Base-by-base conservation (phyloP, 352 stramenopile species). In the Blastocystis hominis region DNA sequence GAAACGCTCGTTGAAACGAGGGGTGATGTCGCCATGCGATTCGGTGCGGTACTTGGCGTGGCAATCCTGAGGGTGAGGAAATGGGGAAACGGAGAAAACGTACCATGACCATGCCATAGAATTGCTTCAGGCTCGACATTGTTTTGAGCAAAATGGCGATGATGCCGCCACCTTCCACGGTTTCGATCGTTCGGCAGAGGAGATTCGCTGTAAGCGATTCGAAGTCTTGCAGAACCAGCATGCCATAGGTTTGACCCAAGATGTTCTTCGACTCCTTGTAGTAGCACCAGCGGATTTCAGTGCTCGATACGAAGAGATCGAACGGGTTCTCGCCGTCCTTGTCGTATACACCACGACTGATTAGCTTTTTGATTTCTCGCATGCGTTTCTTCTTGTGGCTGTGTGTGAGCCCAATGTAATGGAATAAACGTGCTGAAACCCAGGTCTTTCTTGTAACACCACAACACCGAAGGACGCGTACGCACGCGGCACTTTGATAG, bases 401-500 rank as follows among this genome's bases (percentile, higher is more conserved):
- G 38, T 24, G 36, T 36, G 15, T 44, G 7, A 10, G 53, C 34
- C 4, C n/a, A 50, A n/a, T 6, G 38, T 17, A 69, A 5, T 38
- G 88, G 86, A 17, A 54, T 90, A 98, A 30, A 95, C 75, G 95
- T 98, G 15, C 95, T 98, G 90, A 99, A 99, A 40, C 96, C 97
- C 64, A 99, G 92, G 91, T 99, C 96, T 89, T 99, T 99, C 90
- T 99, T 98, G 93, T 99, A 99, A 91, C 96, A 99, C 97, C 97
- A 99, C 6, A 99, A 91, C 61, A 99, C 96, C 76, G 94, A 96
- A 13, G 95, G 95, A 20, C 95, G 94, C 42, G 95, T 93, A 88
- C 97, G 95, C 40, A 98, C 93, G 20, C 94, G 93, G 10, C 94
- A 94, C 90, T 97, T 97, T 68, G 93, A 94, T 50, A 99, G 91